Conservation (phyloP, 495 filamentous ascomycete species). For the Penicillium waksmanii region DNA sequence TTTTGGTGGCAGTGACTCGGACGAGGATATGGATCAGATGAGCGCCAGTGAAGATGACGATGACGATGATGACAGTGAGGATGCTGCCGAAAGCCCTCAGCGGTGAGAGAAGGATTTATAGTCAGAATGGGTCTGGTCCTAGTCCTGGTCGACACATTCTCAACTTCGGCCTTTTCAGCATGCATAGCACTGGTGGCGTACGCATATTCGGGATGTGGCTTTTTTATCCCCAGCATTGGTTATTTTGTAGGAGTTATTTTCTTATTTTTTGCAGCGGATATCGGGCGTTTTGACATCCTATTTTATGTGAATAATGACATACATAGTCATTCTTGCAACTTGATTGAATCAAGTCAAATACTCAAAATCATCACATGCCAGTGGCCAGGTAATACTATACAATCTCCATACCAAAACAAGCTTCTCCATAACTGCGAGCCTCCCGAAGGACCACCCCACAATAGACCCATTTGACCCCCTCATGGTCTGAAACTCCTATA, state of each 20-base stretch:
- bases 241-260: slow-evolving; percentile 1
- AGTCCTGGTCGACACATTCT: not conserved
- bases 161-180: not conserved
- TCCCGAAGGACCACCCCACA: not conserved
- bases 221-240: not conserved
- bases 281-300: not conserved
- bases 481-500: slow-evolving; percentile 4
- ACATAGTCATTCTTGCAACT: no score
- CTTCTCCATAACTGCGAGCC: not conserved
- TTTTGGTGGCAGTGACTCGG: slow-evolving; percentile 73
- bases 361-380: not conserved
- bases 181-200: slow-evolving; percentile 2
- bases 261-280: not conserved
- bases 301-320: no score
- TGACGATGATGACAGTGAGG: slow-evolving; percentile 32
- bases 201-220: not conserved
- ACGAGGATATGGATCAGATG: slow-evolving; percentile 60
- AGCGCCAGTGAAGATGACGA: slow-evolving; percentile 61
- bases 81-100: not conserved
- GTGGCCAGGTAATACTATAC: not conserved
- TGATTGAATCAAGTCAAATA: not conserved
- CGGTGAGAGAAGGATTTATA: not conserved
- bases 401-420: not conserved
- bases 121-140: not conserved
- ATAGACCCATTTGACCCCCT: not conserved